phyloP scores from a whole-genome alignment of 2,329 filamentous ascomycete species.

The Penicillium sp. region DNA sequence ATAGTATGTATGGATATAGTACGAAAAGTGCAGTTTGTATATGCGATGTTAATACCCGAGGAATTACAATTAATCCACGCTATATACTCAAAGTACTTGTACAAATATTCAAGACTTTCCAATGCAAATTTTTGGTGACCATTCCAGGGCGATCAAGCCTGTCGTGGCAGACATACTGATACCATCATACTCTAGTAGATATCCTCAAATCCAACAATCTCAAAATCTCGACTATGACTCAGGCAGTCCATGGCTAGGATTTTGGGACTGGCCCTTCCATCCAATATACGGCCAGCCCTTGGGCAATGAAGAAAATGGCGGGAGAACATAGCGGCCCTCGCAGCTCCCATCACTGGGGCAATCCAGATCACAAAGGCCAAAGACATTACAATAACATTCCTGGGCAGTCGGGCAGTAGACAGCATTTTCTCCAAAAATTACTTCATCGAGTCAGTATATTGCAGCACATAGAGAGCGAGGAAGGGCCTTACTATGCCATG shows the following conservation, averaged over 20 bases:
- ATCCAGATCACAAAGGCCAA: constrained; percentile 61
- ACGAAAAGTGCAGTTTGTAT: too few species aligned
- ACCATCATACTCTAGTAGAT: too few species aligned
- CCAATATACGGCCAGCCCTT: constrained; percentile 65
- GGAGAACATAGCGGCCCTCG: constrained; percentile 62
- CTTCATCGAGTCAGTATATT: constrained; percentile 34
- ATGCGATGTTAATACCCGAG: too few species aligned
- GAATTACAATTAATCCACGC: background rate
- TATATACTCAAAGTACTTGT: constrained; percentile 7
- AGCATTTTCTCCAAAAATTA: constrained; percentile 62
- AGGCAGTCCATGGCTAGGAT: constrained; percentile 37
- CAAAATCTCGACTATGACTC: constrained; percentile 22
- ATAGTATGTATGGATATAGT: too few species aligned
- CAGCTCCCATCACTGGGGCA: constrained; percentile 52
- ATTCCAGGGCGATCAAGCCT: background rate
- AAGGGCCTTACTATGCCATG: constrained; percentile 59
- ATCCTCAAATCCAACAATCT: too few species aligned
- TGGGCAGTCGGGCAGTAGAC: constrained; percentile 65
- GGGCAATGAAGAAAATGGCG: constrained; percentile 62
- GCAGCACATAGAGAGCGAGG: too few species aligned
- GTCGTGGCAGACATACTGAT: too few species aligned
- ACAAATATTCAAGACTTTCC: background rate
- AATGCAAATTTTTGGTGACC: background rate
- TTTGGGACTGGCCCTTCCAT: constrained; percentile 51
- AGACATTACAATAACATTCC: constrained; percentile 70